phyloP scores from a whole-genome alignment of 2,329 filamentous ascomycete genomes.

The Dactylellina drechsleri region DNA sequence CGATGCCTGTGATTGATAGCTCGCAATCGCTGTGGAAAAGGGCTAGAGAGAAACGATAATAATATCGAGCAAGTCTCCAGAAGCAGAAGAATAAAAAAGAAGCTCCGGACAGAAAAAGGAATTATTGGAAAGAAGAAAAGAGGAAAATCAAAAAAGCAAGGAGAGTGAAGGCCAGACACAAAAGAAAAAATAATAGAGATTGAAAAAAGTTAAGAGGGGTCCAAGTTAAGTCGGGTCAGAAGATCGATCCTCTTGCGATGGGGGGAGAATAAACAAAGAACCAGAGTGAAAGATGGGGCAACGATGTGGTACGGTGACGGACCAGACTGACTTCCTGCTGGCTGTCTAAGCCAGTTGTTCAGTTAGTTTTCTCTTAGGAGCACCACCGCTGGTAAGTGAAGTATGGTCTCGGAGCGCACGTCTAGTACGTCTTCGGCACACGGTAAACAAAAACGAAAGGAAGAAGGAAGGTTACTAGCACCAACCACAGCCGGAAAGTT shows the following conservation, averaged over 20 bases:
- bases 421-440: slow-evolving; percentile 51
- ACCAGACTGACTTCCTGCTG: slow-evolving; percentile 20
- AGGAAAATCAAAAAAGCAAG: slow-evolving; percentile 13
- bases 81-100: slow-evolving; percentile 45
- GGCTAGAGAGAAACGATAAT: slow-evolving; percentile 32
- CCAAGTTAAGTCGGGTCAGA: slow-evolving; percentile 35
- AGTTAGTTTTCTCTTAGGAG: slow-evolving; percentile 23
- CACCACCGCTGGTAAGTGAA: neutral
- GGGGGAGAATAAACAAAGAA: slow-evolving; percentile 10
- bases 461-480: slow-evolving; percentile 40
- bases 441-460: slow-evolving; percentile 22
- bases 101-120: slow-evolving; percentile 46
- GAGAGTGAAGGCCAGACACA: neutral
- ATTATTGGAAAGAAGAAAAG: slow-evolving; percentile 21
- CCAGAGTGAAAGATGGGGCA: slow-evolving; percentile 44
- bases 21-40: slow-evolving; percentile 13
- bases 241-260: slow-evolving; percentile 23
- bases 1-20: slow-evolving; percentile 16
- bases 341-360: slow-evolving; percentile 53
- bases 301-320: slow-evolving; percentile 31
- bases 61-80: slow-evolving; percentile 6
- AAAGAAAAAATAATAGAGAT: slow-evolving; percentile 23
- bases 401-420: slow-evolving; percentile 23
- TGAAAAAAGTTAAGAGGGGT: slow-evolving; percentile 24
- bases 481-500: slow-evolving; percentile 49